Percentiles rank a stretch among this genome's conserved stretches.
phyloP scores from a whole-genome alignment of 805 yeast genomes.

The Yueomyces sinensis region DNA sequence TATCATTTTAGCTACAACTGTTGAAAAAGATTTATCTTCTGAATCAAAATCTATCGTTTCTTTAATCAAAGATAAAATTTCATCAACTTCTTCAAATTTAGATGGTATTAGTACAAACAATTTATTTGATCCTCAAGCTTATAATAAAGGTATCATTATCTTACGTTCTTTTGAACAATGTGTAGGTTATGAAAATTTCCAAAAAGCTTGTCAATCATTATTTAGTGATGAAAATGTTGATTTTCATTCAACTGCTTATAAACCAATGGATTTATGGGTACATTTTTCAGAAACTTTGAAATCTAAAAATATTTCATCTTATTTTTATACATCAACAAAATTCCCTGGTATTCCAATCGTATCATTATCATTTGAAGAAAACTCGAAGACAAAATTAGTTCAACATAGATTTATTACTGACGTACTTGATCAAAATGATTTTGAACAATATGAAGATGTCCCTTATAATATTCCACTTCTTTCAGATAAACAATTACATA shows the following conservation, averaged over 20 bases:
- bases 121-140: conserved; percentile 19
- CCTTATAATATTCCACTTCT: conserved; percentile 52
- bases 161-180: conserved; percentile 17
- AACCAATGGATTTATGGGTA: conserved; percentile 21
- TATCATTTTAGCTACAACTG: conserved; percentile 8
- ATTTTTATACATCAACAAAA: conserved; percentile 41
- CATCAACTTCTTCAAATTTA: neutral
- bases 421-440: conserved; percentile 7
- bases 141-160: conserved; percentile 21
- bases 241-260: conserved; percentile 11
- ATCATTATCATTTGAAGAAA: conserved; percentile 18
- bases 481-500: conserved; percentile 9
- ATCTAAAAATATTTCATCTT: conserved; percentile 17
- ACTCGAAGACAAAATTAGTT: conserved; percentile 20
- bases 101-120: conserved; percentile 13
- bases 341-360: conserved; percentile 48
- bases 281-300: conserved; percentile 11
- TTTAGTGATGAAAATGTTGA: conserved; percentile 4
- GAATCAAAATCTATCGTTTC: conserved; percentile 8
- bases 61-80: neutral
- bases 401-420: conserved; percentile 27
- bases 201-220: conserved; percentile 8
- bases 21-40: conserved; percentile 8
- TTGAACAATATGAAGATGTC: conserved; percentile 34
- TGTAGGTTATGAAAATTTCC: conserved; percentile 12